Evolutionary conservation across 2,329 filamentous ascomycete species (phyloP), one percentile per base, ranked within the genome.

Genomic region (Fusarium sp.): DNA sequence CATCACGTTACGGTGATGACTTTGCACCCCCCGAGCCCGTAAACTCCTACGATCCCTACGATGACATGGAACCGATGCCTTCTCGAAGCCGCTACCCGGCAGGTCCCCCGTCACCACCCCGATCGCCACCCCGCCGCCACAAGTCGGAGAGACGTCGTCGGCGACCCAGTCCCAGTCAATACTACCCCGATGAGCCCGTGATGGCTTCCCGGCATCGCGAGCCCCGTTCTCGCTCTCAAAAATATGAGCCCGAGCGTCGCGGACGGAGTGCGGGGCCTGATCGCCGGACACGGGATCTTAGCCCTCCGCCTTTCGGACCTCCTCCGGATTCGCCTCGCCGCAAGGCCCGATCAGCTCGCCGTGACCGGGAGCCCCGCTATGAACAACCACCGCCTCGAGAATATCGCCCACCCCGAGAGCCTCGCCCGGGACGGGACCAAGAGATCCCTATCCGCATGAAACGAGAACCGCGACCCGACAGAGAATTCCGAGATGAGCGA

Each of bases 1-100:
- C 70, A 23, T 67, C 75, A 64, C 79, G 73, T 45, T 70, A 68
- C 50, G 77, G 80, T 52, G 78, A 81, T 20, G 76, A 80, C 41
- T 76, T 76, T 34, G 60, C 76, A 41, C 54, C 63, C 10, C 72
- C 67, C 23, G 78, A 78, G 10, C 66, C 71, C 30, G 65, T 67
- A 59, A 71, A 74, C 50, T 63, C 72, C 20, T 79, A 78, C 52
- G 73, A 73, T 8, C 69, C 69, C 16, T 73, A 76, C 50, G 67
- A 75, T n/a, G 71, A 70, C 27, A 63, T 62, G 27, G 63, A 73
- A n/a, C 41, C 70, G 6, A 32, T 27, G 23, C 64, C 59, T 20
- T 65, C 76, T 32, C 72, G 68, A 16, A 68, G 60, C 50, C 48
- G 74, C 37, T 71, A 62, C 35, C 64, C 72, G 10, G 27, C 67